A percentile compares a stretch with the other conserved stretches of the same genome.
Conservation (phyloP, 345 rosid genomes). For the Salix viminalis region DNA sequence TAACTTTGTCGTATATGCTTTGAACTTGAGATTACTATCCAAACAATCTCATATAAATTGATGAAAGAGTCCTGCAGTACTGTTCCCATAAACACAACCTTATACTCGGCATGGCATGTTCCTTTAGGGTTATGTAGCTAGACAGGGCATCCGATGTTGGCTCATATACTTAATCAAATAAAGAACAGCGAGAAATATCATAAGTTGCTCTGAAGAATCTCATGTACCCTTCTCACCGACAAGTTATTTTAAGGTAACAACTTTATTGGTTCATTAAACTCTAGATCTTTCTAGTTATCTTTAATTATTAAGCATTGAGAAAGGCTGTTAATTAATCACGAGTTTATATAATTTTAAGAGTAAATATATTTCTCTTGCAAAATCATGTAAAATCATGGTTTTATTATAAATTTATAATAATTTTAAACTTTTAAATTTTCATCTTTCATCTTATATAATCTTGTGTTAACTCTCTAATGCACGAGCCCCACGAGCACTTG, state of each 20-base stretch:
- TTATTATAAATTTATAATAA: too few relatives aligned
- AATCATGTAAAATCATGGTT: too few relatives aligned
- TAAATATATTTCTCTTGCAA: too few relatives aligned
- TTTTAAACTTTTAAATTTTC: too few relatives aligned
- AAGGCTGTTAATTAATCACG: too few relatives aligned
- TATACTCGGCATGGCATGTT: background rate
- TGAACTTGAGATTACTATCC: too few relatives aligned
- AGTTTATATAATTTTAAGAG: too few relatives aligned
- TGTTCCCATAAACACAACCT: too few relatives aligned
- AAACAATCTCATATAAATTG: too few relatives aligned
- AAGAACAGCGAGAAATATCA: background rate
- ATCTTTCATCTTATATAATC: background rate
- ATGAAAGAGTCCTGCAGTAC: too few relatives aligned
- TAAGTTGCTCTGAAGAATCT: background rate
- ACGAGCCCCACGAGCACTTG: fast-evolving
- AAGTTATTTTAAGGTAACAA: background rate
- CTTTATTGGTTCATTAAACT: background rate
- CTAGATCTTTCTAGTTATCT: background rate
- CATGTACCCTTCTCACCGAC: background rate
- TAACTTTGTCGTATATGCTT: background rate
- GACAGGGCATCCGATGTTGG: background rate
- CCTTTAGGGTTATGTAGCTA: background rate
- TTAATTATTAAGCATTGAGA: background rate
- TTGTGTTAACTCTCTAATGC: background rate
- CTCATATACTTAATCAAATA: background rate